Evolutionary conservation across 192 early-diverging fungal species (phyloP), one percentile per base, ranked within the genome.

Genomic region (Funneliformis geosporum): DNA sequence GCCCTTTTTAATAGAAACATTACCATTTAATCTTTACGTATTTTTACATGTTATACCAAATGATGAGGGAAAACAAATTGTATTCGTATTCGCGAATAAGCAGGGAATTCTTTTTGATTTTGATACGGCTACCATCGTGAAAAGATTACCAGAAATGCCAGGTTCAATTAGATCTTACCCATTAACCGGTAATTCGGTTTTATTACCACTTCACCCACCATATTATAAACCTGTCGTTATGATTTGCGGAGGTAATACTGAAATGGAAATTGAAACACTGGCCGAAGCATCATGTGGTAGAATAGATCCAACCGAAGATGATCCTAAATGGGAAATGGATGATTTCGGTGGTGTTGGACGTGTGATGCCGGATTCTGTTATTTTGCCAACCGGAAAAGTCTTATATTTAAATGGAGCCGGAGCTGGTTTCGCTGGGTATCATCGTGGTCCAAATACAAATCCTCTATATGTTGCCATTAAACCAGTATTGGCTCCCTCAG

Each of bases 201-300:
- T 93, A 79, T 78, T 93, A 21, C 90, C 92, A 6, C 46, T 93
- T 64, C 75, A 82, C 18, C 87, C 88, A 4, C 76, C 80, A 38
- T 87, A 90, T 81, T 90, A 91, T 80, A 84, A 83, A 14, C 84
- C 87, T 2, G 80, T 86, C 61, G 80, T 93, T 14, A 75, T 93
- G 28, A 80, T 93, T 50, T 93, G 92, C 69, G 92, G 92, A 46
- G 92, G 92, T 50, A 83, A 83, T n/a, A 73, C 86, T 33, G 80
- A 80, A 5, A 76, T 75, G 25, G 44, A 60, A 21, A 69, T 70
- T 21, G 73, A 42, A 27, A 79, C 76, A 28, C 67, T 73, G 59
- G 84, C 88, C 1, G 82, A 84, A 2, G 75, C 84, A 55, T 81
- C 80, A n/a, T 90, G 89, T 62, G 89, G 87, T 55, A 81, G 84